Evolutionary conservation across 225 moss, liverwort and hornwort species (phyloP).

Genomic region (Takakia lepidozioides): DNA sequence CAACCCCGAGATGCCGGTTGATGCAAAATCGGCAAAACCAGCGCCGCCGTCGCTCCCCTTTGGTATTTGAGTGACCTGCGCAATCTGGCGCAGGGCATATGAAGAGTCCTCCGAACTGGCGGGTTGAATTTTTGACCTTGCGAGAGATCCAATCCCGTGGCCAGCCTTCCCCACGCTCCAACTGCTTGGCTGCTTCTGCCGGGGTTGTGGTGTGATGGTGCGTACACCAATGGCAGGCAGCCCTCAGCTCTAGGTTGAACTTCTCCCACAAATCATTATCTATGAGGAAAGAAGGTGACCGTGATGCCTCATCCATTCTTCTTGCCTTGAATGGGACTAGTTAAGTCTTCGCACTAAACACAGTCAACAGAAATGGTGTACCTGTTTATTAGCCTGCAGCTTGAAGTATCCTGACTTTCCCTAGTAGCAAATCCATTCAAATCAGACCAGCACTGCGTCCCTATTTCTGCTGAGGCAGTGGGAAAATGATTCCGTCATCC

Average conservation of each 20-base stretch:
- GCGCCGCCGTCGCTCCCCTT: conserved; percentile 58
- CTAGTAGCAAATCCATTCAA: no score
- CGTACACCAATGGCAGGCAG: conserved; percentile 70
- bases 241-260: conserved; percentile 59
- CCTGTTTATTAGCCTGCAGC: no score
- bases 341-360: no score
- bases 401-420: no score
- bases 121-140: conserved; percentile 61
- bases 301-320: conserved; percentile 36
- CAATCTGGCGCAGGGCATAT: conserved; percentile 64
- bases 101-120: conserved; percentile 62
- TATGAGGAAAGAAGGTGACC: conserved; percentile 56
- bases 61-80: conserved; percentile 57
- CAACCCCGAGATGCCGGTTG: conserved; percentile 49
- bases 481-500: no score
- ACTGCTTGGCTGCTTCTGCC: conserved; percentile 67
- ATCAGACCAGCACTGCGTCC: no score
- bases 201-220: conserved; percentile 73
- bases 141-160: conserved; percentile 68
- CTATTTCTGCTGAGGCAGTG: no score
- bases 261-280: conserved; percentile 64
- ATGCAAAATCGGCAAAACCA: conserved; percentile 73
- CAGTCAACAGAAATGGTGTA: no score
- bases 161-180: conserved; percentile 58
- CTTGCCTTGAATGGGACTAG: no score